These are phyloP conservation scores for Alternaria sp. DNA, from an alignment of 2,329 filamentous ascomycete species.

Conservation along the genomic window DNA sequence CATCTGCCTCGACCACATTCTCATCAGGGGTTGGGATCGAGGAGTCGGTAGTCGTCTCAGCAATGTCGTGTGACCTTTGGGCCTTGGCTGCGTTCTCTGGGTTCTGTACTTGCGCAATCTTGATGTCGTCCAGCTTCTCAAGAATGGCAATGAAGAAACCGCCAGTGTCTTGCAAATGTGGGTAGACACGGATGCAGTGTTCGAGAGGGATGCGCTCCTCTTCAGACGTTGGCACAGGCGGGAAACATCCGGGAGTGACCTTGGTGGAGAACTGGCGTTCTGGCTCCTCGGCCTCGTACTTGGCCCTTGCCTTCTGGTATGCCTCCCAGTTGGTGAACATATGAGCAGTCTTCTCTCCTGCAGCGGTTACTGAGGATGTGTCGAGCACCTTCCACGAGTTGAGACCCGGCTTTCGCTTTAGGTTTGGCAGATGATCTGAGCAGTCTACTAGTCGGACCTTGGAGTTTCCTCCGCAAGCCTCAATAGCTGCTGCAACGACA, in stretches of 20 bases:
- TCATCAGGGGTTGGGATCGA: conserved; percentile 35
- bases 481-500: conserved; percentile 86
- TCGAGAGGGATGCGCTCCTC: conserved; percentile 77
- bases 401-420: conserved; percentile 81
- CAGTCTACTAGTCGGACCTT: conserved; percentile 89
- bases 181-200: conserved; percentile 91
- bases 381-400: conserved; percentile 86
- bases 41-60: conserved; percentile 31
- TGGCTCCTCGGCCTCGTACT: conserved; percentile 66
- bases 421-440: conserved; percentile 75
- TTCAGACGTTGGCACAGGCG: conserved; percentile 65
- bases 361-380: conserved; percentile 36
- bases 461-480: conserved; percentile 82
- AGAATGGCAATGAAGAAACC: conserved; percentile 97
- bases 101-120: conserved; percentile 41
- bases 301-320: conserved; percentile 73
- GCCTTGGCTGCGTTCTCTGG: conserved; percentile 39
- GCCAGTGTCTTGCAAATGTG: conserved; percentile 94
- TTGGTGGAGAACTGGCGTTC: conserved; percentile 60
- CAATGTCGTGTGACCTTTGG: conserved; percentile 25
- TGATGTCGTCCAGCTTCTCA: conserved; percentile 81
- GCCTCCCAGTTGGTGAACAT: conserved; percentile 86
- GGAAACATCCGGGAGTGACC: conserved; percentile 85
- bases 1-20: conserved; percentile 36
- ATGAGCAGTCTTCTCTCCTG: conserved; percentile 74